Evolutionary conservation across 441 rosid species (phyloP).

Genomic region (Populus hybrid): DNA sequence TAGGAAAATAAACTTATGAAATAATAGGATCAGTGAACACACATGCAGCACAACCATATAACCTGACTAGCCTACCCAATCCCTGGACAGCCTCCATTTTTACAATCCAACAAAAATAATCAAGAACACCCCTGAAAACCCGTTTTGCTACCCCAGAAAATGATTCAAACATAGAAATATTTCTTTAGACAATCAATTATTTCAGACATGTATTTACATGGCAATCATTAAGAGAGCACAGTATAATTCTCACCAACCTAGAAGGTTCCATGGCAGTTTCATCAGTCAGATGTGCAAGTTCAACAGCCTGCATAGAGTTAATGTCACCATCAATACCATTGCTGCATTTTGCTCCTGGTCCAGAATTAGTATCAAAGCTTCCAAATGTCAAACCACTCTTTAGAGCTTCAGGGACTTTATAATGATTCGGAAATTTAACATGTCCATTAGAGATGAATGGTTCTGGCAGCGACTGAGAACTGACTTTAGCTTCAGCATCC

Average conservation of each 20-base stretch:
- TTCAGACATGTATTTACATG: neutral
- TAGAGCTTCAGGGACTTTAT: conserved; percentile 59
- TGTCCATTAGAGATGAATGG: conserved; percentile 43
- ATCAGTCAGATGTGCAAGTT: conserved; percentile 34
- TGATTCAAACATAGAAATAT: neutral
- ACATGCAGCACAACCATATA: neutral
- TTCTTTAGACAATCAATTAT: neutral
- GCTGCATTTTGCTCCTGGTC: conserved; percentile 24
- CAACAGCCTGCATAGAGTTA: conserved; percentile 34
- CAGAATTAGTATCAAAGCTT: conserved; percentile 61
- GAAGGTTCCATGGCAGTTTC: conserved; percentile 39
- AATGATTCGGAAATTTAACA: conserved; percentile 79
- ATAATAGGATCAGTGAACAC: neutral
- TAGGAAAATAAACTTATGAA: neutral
- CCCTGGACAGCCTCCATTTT: neutral
- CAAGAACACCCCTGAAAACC: neutral
- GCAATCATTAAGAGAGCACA: neutral
- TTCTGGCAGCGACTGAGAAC: conserved; percentile 29
- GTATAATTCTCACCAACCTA: conserved; percentile 37
- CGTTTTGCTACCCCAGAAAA: neutral
- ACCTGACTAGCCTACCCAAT: neutral
- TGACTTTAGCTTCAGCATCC: conserved; percentile 32
- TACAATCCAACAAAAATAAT: neutral
- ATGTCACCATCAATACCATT: conserved; percentile 29
- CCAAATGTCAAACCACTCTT: conserved; percentile 82